phyloP scores from a whole-genome alignment of 768 basidiomycete species.

The Tulasnella calospora region DNA sequence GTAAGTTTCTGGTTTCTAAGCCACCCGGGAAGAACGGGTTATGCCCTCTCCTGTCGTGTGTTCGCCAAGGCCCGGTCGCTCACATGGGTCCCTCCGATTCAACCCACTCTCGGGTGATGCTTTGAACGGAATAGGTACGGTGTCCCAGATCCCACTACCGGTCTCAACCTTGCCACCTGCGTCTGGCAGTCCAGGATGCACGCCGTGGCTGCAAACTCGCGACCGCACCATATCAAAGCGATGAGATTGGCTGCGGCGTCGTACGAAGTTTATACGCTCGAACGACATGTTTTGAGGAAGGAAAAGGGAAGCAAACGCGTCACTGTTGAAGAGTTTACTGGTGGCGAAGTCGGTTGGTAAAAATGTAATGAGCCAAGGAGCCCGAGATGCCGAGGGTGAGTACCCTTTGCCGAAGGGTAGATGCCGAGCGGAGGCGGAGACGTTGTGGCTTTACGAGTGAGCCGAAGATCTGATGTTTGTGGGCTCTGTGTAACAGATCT shows the following conservation, averaged over 20 bases:
- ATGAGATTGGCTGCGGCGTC: conserved; percentile 72
- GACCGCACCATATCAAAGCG: conserved; percentile 75
- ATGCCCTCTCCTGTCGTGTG: no score
- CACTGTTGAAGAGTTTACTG: conserved; percentile 54
- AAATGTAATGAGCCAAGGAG: conserved; percentile 24
- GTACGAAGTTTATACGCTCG: conserved; percentile 74
- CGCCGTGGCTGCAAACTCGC: conserved; percentile 71
- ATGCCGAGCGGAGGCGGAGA: background rate
- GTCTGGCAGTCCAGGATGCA: conserved; percentile 89
- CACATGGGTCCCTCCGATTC: background rate
- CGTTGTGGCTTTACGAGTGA: background rate
- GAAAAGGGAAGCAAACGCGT: conserved; percentile 52
- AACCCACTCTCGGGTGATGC: background rate
- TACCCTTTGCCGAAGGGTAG: background rate
- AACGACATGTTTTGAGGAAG: conserved; percentile 72
- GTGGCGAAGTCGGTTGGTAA: conserved; percentile 69
- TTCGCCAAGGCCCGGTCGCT: background rate
- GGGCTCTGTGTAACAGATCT: background rate
- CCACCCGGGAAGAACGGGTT: background rate
- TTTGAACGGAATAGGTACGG: conserved; percentile 49
- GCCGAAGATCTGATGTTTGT: background rate
- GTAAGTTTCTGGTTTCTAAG: conserved; percentile 34
- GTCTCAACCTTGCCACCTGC: conserved; percentile 90
- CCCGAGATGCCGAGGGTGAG: background rate
- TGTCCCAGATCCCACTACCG: conserved; percentile 63